Percentiles rank a stretch among this genome's conserved stretches.
phyloP scores from a whole-genome alignment of 192 early-diverging fungal genomes.

The Umbelopsis sp. region DNA sequence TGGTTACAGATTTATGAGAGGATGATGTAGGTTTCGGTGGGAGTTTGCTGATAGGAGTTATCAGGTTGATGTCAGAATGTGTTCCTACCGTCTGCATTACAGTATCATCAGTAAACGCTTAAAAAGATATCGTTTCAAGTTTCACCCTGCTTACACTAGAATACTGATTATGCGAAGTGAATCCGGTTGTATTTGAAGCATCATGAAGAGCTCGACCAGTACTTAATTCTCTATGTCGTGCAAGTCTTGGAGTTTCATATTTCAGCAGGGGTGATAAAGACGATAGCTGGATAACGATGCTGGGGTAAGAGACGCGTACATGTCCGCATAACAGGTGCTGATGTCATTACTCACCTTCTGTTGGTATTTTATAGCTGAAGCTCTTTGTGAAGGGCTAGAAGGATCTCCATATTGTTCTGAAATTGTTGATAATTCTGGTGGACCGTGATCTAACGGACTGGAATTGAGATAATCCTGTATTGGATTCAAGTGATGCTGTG shows the following conservation, averaged over 20 bases:
- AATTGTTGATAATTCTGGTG: slow-evolving; percentile 7
- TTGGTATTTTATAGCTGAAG: not conserved
- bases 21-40: slow-evolving; percentile 3
- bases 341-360: not conserved
- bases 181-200: not conserved
- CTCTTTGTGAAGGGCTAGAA: slow-evolving; percentile 2
- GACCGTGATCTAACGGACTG: slow-evolving; percentile 7
- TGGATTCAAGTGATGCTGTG: not conserved
- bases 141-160: not conserved
- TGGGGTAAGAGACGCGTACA: not conserved
- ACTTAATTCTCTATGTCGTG: not conserved
- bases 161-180: not conserved
- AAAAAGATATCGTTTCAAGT: not conserved
- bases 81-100: not conserved
- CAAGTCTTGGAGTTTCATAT: slow-evolving; percentile 8
- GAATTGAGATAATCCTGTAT: slow-evolving; percentile 4
- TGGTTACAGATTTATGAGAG: slow-evolving; percentile 1
- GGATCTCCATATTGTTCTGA: slow-evolving; percentile 6
- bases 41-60: not conserved
- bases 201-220: not conserved
- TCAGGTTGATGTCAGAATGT: not conserved
- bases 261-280: not conserved
- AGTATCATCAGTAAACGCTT: not conserved
- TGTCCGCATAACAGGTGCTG: not conserved
- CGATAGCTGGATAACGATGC: not conserved